Evolutionary conservation across 192 early-diverging fungal species (phyloP), one percentile per base, ranked within the genome.

Genomic region (Piromyces finnis): DNA sequence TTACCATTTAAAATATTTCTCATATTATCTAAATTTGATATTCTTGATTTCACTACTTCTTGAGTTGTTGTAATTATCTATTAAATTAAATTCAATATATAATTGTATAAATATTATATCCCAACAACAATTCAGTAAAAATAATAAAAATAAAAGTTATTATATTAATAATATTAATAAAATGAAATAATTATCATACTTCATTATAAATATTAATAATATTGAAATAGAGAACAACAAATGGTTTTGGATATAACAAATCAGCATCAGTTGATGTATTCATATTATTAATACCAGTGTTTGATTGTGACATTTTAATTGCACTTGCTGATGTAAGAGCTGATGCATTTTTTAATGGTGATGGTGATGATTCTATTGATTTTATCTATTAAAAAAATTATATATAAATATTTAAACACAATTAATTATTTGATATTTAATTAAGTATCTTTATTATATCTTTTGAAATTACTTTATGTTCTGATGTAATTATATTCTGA

Each of bases 401-500:
- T n/a, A n/a, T n/a, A n/a, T n/a, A n/a, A n/a, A n/a, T n/a, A n/a
- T n/a, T n/a, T n/a, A n/a, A n/a, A n/a, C n/a, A n/a, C n/a, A n/a
- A n/a, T n/a, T n/a, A n/a, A n/a, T n/a, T n/a, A n/a, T n/a, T n/a
- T n/a, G n/a, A n/a, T n/a, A n/a, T n/a, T n/a, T n/a, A n/a, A n/a
- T n/a, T n/a, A n/a, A n/a, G n/a, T n/a, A n/a, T n/a, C n/a, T n/a
- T n/a, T n/a, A n/a, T n/a, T n/a, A n/a, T n/a, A n/a, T n/a, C n/a
- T n/a, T n/a, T n/a, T n/a, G n/a, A n/a, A 22, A 1, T 22, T 51
- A 51, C 41, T 51, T 51, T 51, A 51, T 51, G 13, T 22, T 86
- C 85, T 14, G 82, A 83, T 36, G 84, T 79, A 78, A 91, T 91
- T 14, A 83, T 35, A 6, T 82, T 77, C 2, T 80, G 79, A 37